A percentile compares a stretch with the other conserved stretches of the same genome.
Conservation (phyloP, 1,139 yeast genomes). For the Geotrichum carabidarum region DNA sequence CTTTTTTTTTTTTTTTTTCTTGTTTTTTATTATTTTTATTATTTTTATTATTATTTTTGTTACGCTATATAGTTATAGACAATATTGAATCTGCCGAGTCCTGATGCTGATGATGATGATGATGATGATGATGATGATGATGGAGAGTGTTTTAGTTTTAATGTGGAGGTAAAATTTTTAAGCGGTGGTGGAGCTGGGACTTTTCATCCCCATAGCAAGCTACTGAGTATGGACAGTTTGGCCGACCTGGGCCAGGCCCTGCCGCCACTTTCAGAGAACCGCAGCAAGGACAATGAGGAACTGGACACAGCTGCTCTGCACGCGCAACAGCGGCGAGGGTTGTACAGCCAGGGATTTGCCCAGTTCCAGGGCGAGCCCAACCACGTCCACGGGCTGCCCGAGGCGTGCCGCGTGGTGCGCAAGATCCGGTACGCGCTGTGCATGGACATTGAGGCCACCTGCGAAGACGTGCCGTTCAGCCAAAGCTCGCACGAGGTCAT, state of each 20-base stretch:
- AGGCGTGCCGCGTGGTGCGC: background rate
- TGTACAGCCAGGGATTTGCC: too few species aligned
- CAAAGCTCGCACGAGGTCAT: conserved; percentile 25
- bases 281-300: too few species aligned
- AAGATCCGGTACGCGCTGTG: conserved; percentile 24
- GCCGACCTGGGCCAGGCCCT: too few species aligned
- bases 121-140: too few species aligned
- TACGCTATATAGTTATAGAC: background rate
- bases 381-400: conserved; percentile 7
- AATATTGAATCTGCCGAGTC: background rate
- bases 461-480: conserved; percentile 19
- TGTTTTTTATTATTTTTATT: conserved; percentile 2
- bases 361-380: too few species aligned
- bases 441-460: conserved; percentile 29
- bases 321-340: too few species aligned
- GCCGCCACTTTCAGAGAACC: too few species aligned
- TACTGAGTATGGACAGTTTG: background rate
- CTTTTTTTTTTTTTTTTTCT: background rate
- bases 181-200: background rate
- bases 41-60: background rate
- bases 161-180: background rate
- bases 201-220: background rate
- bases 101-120: too few species aligned
- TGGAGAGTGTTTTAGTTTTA: background rate
- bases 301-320: too few species aligned